A percentile compares a stretch with the other conserved stretches of the same genome.
phyloP scores from a whole-genome alignment of 2,329 filamentous ascomycete species.

The Phialocephala sp. region DNA sequence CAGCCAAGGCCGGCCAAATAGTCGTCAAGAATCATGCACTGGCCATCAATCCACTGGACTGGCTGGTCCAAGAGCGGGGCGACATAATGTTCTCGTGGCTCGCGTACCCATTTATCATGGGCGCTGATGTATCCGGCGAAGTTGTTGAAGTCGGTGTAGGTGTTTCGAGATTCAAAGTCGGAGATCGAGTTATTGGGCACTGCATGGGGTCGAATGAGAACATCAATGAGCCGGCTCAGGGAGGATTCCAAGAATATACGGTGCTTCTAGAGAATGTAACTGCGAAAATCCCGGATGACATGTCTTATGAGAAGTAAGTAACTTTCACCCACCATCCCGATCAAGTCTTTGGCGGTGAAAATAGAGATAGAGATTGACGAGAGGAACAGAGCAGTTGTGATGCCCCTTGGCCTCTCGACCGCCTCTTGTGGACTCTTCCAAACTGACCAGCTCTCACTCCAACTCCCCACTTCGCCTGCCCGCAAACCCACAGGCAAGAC shows the following conservation, averaged over 20 bases:
- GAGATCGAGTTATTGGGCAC: slow-evolving; percentile 55
- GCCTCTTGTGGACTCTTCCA: slow-evolving; percentile 43
- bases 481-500: slow-evolving; percentile 42
- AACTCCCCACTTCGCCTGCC: slow-evolving; percentile 33
- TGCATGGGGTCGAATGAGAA: slow-evolving; percentile 28
- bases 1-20: slow-evolving; percentile 46
- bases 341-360: neutral
- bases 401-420: slow-evolving; percentile 42
- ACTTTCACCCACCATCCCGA: neutral
- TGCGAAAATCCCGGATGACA: slow-evolving; percentile 38
- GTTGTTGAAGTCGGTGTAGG: slow-evolving; percentile 55
- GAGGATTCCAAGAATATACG: slow-evolving; percentile 43
- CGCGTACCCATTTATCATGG: slow-evolving; percentile 48
- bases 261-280: slow-evolving; percentile 32
- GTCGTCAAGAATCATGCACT: slow-evolving; percentile 47
- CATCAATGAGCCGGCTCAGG: slow-evolving; percentile 41
- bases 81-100: slow-evolving; percentile 14
- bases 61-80: slow-evolving; percentile 14
- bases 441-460: slow-evolving; percentile 32
- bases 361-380: neutral
- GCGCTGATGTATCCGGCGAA: slow-evolving; percentile 61
- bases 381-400: slow-evolving; percentile 35
- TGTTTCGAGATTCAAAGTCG: slow-evolving; percentile 51
- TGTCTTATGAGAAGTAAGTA: slow-evolving; percentile 38
- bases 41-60: slow-evolving; percentile 49